These are phyloP conservation scores for Pyrus betulifolia DNA, from an alignment of 306 rosid species.

Conservation along the genomic window DNA sequence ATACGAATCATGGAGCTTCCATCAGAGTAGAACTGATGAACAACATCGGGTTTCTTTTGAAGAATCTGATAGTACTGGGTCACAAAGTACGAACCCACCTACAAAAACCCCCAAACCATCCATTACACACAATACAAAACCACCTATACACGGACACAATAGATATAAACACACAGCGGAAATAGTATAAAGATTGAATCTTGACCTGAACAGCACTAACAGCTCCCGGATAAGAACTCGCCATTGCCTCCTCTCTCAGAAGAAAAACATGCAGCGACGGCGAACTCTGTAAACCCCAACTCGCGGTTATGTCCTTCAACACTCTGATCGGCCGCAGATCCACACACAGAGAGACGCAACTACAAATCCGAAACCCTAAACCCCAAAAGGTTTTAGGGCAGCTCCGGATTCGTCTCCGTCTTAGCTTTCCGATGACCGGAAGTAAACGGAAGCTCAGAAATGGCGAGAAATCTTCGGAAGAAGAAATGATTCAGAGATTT, in stretches of 20 bases:
- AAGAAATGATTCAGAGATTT: not conserved
- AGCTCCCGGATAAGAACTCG: slow-evolving; percentile 45
- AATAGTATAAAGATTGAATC: not conserved
- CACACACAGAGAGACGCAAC: slow-evolving; percentile 2
- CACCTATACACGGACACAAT: not conserved
- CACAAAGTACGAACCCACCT: slow-evolving; percentile 95
- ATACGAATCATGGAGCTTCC: slow-evolving; percentile 59
- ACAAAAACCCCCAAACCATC: not conserved
- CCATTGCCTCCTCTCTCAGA: slow-evolving; percentile 33
- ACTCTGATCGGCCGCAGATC: slow-evolving; percentile 28
- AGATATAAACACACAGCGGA: not conserved
- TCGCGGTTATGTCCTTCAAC: not conserved
- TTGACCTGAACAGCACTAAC: slow-evolving; percentile 71
- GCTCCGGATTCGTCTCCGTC: not conserved
- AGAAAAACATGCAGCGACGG: slow-evolving; percentile 23
- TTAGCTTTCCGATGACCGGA: not conserved
- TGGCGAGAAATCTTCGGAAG: not conserved
- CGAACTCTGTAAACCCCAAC: slow-evolving; percentile 5
- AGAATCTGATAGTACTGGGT: slow-evolving; percentile 80
- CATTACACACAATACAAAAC: not conserved
- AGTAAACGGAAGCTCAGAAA: not conserved
- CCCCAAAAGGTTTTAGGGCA: not conserved
- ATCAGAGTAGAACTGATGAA: slow-evolving; percentile 77
- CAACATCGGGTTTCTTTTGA: slow-evolving; percentile 64
- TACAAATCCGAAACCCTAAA: slow-evolving; percentile 30